Evolutionary conservation across 768 basidiomycete species (phyloP).

Genomic region (Pilatotrama ljubarskyi): DNA sequence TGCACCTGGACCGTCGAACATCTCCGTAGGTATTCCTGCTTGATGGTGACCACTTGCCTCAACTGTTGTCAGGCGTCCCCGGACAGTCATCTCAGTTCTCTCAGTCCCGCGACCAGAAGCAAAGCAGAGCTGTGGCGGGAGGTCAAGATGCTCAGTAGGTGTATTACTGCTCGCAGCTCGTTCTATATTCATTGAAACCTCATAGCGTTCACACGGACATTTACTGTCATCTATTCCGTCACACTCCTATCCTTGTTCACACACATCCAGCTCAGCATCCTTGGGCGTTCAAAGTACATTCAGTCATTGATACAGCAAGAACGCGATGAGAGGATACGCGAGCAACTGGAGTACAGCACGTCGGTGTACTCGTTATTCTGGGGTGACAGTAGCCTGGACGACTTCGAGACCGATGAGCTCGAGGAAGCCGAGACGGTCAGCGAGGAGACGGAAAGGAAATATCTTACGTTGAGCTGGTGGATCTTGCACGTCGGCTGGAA

Average conservation of each 20-base stretch:
- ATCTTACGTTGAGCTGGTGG: constrained; percentile 91
- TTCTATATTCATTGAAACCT: neutral
- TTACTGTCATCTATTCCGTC: constrained; percentile 85
- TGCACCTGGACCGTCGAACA: constrained; percentile 13
- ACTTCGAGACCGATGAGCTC: constrained; percentile 30
- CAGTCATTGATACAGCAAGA: constrained; percentile 62
- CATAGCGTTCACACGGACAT: constrained; percentile 80
- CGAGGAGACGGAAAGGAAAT: constrained; percentile 76
- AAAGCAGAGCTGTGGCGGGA: constrained; percentile 91
- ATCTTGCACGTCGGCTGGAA: constrained; percentile 91
- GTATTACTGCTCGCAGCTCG: neutral
- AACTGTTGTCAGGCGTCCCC: constrained; percentile 29
- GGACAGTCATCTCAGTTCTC: constrained; percentile 8
- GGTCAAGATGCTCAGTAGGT: constrained; percentile 81
- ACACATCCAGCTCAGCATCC: constrained; percentile 79
- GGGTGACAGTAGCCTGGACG: constrained; percentile 21
- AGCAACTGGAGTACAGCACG: constrained; percentile 43
- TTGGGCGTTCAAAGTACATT: constrained; percentile 82
- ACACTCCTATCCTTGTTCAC: constrained; percentile 87
- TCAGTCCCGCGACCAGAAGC: constrained; percentile 39
- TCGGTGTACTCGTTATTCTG: constrained; percentile 40
- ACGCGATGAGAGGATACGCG: constrained; percentile 55
- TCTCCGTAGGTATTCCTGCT: constrained; percentile 24
- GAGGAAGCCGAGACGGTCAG: constrained; percentile 40
- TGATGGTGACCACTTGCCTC: neutral